Base-by-base conservation (phyloP, 2,329 filamentous ascomycete genomes). In the Periconia macrospinosa region DNA sequence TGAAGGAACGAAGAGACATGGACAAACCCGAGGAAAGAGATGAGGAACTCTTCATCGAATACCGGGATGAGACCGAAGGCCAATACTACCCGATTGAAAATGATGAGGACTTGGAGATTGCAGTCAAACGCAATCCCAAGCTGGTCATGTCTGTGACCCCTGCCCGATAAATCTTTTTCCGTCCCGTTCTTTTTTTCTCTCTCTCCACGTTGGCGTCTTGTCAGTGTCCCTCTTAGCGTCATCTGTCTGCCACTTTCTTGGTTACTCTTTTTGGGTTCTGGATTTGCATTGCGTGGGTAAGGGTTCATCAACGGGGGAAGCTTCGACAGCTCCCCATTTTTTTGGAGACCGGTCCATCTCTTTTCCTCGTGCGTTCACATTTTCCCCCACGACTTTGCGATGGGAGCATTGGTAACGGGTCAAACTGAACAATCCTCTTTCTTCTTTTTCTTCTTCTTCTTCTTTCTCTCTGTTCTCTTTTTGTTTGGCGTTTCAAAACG, bases 81-180 rank as follows among this genome's bases (percentile, higher is more conserved):
- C 85, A 89, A 58, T 90, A 88, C 73, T 86, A 88, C 41, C 86
- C 85, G 37, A 79, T 97, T 59, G 79, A 90, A 68, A 92, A 85
- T 73, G 87, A 97, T 69, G 83, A 88, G 57, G 92, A 97, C 71
- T 78, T 97, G 49, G 87, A 92, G 59, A 82, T 84, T 60, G 93
- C 93, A 2, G 79, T 97, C 58, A 84, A 89, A 64, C 81, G 91
- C 64, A 96, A 96, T 74, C 88, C 92, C 61, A 97, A 97, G 78
- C 79, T 97, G 58, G 86, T 92, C 50, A 79, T 97, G 27, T 75
- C 70, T 30, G 78, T 80, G 14, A 66, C 64, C 15, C 66, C 62
- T 30, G 52, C 57, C 42, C 56, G 65, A 45, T 66, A 59, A 59
- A 45, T 13, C 15, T 14, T 13, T 43, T 23, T 43, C 40, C 41